These are phyloP conservation scores for Aspergillus tamarii DNA, from an alignment of 2,329 filamentous ascomycete genomes.

Conservation along the genomic window DNA sequence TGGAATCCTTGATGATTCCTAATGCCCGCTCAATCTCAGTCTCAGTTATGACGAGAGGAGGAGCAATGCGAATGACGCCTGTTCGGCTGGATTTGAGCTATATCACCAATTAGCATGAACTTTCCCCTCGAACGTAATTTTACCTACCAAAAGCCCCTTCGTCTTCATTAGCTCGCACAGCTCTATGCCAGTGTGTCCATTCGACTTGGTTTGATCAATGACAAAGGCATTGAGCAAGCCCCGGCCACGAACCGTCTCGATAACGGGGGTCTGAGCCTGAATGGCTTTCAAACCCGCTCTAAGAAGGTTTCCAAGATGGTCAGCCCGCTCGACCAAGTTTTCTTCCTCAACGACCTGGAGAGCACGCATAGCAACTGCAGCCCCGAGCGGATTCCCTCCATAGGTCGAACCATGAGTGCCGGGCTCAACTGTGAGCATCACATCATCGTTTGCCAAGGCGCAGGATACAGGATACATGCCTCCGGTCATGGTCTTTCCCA, in stretches of 20 bases:
- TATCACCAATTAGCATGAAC: not conserved
- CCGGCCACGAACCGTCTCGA: slow-evolving; percentile 84
- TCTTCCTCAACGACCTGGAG: slow-evolving; percentile 94
- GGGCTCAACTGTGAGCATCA: slow-evolving; percentile 95
- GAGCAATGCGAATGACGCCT: slow-evolving; percentile 98
- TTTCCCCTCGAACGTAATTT: not conserved
- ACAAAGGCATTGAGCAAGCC: slow-evolving; percentile 94
- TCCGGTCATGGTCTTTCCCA: slow-evolving; percentile 96
- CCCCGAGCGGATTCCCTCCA: slow-evolving; percentile 95
- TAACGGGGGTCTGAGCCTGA: slow-evolving; percentile 68
- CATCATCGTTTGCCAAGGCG: slow-evolving; percentile 81
- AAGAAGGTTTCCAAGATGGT: slow-evolving; percentile 80
- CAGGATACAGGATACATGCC: slow-evolving; percentile 99
- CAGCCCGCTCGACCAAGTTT: slow-evolving; percentile 79
- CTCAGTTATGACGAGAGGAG: slow-evolving; percentile 91
- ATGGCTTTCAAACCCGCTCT: slow-evolving; percentile 75
- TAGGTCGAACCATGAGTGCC: slow-evolving; percentile 98
- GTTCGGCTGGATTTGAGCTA: slow-evolving; percentile 14
- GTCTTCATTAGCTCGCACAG: slow-evolving; percentile 92
- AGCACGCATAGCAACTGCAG: slow-evolving; percentile 91
- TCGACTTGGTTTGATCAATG: slow-evolving; percentile 85
- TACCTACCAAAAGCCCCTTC: slow-evolving; percentile 85
- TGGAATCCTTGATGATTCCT: slow-evolving; percentile 70
- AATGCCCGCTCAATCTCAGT: slow-evolving; percentile 79
- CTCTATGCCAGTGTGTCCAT: slow-evolving; percentile 91